Conservation (phyloP, 805 yeast genomes). For the Candida namnaoensis region DNA sequence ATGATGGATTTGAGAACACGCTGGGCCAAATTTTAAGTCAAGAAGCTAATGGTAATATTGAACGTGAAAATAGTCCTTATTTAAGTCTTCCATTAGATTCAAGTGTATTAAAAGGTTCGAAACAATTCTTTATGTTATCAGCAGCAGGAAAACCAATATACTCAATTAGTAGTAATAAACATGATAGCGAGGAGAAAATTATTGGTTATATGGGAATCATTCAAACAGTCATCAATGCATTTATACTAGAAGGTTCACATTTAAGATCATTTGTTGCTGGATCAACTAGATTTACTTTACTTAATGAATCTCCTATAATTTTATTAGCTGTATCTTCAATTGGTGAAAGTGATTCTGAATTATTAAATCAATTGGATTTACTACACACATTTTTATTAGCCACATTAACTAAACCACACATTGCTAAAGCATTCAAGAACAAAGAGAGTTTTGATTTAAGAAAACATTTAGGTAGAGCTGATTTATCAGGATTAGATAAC, state of each 20-base stretch:
- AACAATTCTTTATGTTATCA: constrained; percentile 74
- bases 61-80: too few relatives aligned
- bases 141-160: constrained; percentile 87
- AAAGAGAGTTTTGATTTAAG: constrained; percentile 79
- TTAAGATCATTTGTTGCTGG: constrained; percentile 46
- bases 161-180: constrained; percentile 34
- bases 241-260: constrained; percentile 32
- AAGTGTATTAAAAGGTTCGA: constrained; percentile 15
- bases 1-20: constrained; percentile 5
- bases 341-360: constrained; percentile 41
- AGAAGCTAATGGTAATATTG: constrained; percentile 2
- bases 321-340: constrained; percentile 59
- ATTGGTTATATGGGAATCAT: constrained; percentile 72
- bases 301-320: constrained; percentile 60
- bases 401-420: constrained; percentile 73
- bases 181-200: constrained; percentile 60
- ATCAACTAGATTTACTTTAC: constrained; percentile 44
- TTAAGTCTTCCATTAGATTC: background rate
- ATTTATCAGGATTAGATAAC: constrained; percentile 59
- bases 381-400: constrained; percentile 75
- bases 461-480: constrained; percentile 66
- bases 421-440: constrained; percentile 56
- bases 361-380: constrained; percentile 58
- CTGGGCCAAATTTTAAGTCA: constrained; percentile 17
- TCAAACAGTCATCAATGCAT: constrained; percentile 70